These are phyloP conservation scores for Rhodotorula babjevae DNA, from an alignment of 768 basidiomycete genomes.

Conservation along the genomic window DNA sequence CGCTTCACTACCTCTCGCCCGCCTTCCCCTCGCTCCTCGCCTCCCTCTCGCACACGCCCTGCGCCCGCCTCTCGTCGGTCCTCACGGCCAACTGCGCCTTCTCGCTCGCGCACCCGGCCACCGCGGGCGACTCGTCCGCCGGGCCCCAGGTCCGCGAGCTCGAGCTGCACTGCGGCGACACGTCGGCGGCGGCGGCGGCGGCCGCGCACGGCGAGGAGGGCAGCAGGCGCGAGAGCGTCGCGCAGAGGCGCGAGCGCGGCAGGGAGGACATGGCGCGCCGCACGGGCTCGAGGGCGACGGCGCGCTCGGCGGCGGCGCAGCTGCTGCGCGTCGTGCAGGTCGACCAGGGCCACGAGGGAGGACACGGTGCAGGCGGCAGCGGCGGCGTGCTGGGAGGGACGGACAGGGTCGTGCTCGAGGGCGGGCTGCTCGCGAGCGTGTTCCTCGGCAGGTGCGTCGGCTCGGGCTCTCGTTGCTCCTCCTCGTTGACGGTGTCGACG, in stretches of 20 bases:
- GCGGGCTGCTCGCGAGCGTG: slow-evolving; percentile 9
- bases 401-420: slow-evolving; percentile 11
- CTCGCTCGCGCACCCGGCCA: neutral
- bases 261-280: neutral
- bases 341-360: neutral
- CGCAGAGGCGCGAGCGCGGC: neutral
- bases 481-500: no score
- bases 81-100: slow-evolving; percentile 4
- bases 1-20: slow-evolving; percentile 15
- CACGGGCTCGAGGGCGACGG: neutral
- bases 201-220: neutral
- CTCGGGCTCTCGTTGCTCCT: no score
- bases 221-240: no score
- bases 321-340: slow-evolving; percentile 3
- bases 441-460: slow-evolving; percentile 18
- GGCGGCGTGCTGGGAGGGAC: slow-evolving; percentile 1
- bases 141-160: slow-evolving; percentile 1
- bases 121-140: neutral
- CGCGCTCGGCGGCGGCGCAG: neutral
- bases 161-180: slow-evolving; percentile 6
- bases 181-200: no score
- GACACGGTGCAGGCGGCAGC: neutral
- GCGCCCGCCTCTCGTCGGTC: neutral
- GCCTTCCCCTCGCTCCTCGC: slow-evolving; percentile 4
- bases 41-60: neutral